Conservation (phyloP, 352 stramenopile genomes). For the Sclerospora graminicola region DNA sequence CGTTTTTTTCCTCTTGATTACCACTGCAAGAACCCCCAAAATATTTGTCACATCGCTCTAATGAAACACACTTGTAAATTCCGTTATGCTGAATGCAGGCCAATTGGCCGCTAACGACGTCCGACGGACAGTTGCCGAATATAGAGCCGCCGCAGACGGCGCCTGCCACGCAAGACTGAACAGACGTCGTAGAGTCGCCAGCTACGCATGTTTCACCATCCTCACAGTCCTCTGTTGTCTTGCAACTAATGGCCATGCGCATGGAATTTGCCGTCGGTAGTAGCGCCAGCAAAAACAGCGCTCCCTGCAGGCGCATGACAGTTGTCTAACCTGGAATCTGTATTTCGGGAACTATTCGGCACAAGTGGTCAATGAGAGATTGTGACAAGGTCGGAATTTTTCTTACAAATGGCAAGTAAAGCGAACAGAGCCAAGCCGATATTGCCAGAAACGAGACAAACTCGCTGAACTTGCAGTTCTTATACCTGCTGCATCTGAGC, state of each 20-base stretch:
- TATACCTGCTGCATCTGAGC: no score
- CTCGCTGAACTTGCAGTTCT: no score
- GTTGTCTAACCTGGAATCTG: not conserved
- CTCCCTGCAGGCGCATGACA: constrained; percentile 9
- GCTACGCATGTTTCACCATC: constrained; percentile 63
- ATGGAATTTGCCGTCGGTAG: no score
- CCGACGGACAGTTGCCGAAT: constrained; percentile 47
- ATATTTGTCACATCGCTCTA: constrained; percentile 66
- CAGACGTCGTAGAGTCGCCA: constrained; percentile 39
- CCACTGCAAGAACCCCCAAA: constrained; percentile 49
- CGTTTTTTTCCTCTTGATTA: constrained; percentile 8
- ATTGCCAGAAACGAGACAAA: no score
- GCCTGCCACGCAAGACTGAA: constrained; percentile 64
- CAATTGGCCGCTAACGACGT: constrained; percentile 47
- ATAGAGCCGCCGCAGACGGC: constrained; percentile 36
- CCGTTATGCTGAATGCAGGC: constrained; percentile 52
- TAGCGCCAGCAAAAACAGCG: constrained; percentile 5
- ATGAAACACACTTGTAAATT: constrained; percentile 77
- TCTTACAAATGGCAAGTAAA: constrained; percentile 12
- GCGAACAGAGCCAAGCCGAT: not conserved
- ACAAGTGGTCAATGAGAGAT: not conserved
- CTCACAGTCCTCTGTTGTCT: constrained; percentile 44
- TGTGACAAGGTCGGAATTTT: constrained; percentile 7
- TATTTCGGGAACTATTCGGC: not conserved
- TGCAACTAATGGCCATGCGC: constrained; percentile 34